These are phyloP conservation scores for Colletotrichum sansevieriae DNA, from an alignment of 2,329 filamentous ascomycete genomes.

Conservation along the genomic window DNA sequence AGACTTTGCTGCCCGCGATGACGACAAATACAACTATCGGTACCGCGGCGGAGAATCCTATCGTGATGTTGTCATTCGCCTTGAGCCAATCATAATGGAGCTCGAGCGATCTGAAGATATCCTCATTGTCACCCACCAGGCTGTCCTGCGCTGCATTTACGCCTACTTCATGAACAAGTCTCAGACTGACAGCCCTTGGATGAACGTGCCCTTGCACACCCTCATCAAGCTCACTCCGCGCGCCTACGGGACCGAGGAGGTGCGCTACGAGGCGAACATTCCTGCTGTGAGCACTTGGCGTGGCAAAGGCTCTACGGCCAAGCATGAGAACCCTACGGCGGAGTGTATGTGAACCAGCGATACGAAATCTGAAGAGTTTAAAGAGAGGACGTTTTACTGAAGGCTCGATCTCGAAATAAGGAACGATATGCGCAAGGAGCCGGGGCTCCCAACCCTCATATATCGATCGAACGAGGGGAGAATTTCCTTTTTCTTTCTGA, in stretches of 20 bases:
- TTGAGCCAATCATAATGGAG: slow-evolving; percentile 99
- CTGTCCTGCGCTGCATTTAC: slow-evolving; percentile 96
- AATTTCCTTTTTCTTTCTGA: slow-evolving; percentile 35
- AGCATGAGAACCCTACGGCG: slow-evolving; percentile 77
- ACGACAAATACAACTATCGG: slow-evolving; percentile 99
- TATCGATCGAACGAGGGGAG: neutral
- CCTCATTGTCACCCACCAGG: slow-evolving; percentile 97
- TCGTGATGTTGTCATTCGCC: slow-evolving; percentile 95
- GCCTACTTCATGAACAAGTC: slow-evolving; percentile 99
- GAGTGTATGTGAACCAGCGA: slow-evolving; percentile 44
- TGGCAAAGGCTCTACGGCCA: slow-evolving; percentile 91
- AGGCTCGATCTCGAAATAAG: slow-evolving; percentile 6
- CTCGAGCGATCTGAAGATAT: slow-evolving; percentile 96
- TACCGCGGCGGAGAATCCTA: slow-evolving; percentile 97
- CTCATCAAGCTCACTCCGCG: slow-evolving; percentile 96
- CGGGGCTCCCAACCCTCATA: neutral
- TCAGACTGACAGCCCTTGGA: slow-evolving; percentile 94
- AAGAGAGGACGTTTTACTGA: slow-evolving; percentile 20
- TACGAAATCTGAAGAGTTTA: neutral
- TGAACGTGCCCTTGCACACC: slow-evolving; percentile 97
- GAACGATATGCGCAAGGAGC: neutral
- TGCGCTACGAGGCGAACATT: slow-evolving; percentile 90
- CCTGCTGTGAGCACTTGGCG: slow-evolving; percentile 97
- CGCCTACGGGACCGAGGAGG: slow-evolving; percentile 93
- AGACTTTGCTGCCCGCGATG: slow-evolving; percentile 94